Evolutionary conservation across 1,139 yeast species (phyloP), one percentile per base, ranked within the genome.

Genomic region (Geotrichum aggregatum): DNA sequence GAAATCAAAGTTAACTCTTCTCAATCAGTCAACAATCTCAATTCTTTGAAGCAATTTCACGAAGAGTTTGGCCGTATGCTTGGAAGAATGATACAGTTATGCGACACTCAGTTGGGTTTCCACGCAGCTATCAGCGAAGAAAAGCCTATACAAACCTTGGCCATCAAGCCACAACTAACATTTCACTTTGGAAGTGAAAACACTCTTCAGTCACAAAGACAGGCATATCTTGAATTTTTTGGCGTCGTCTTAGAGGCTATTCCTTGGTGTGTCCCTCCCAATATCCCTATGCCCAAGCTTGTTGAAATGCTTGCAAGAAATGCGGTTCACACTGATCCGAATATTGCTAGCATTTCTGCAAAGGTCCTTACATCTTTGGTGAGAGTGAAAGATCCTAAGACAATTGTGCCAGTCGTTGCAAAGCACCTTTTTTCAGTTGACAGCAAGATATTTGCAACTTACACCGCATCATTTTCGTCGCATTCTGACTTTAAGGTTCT

Each of bases 351-450:
- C 24, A 83, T 91, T 33, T 78, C 94, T 1, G 71, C 81, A 11
- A 72, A 71, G 39, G 80, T 95, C 0, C 71, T 91, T 53, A 83
- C 79, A 58, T 74, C 76, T 31, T 69, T 88, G 43, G 91, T 94
- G 0, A 73, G 82, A 2, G 79, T 80, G 50, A 80, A 78, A 58
- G 87, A 87, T 59, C 88, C 96, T 0, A 79, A 84, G 52, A 76
- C 79, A 3, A 73, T 89, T 47, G 77, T 89, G 44, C 83, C 87
- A 0, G 77, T 81, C 26, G 88, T 82, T 71, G 87, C 96, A 0
- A 83, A 86, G 60, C 80, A 81, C 56, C 86, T 96, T 2, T 88
- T 89, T 67, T 82, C 84, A 21, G 79, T 86, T 57, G 87, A 84
- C 58, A 96, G 88, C 46, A 62, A 62, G 41, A 49, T 66, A 24